Conservation (phyloP, 306 rosid genomes). For the cucumber (Cucumis sativus) region Cucumber_9930_V3 NC_026656.2:12515501-12516000, state of each 20-base stretch:
- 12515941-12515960: background rate
- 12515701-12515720: too few relatives aligned
- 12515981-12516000: background rate
- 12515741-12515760: too few relatives aligned
- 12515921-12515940: background rate
- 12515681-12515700: background rate
- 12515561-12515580: background rate
- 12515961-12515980: background rate
- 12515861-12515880: too few relatives aligned
- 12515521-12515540: background rate
- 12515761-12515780: too few relatives aligned
- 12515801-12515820: too few relatives aligned
- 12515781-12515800: too few relatives aligned
- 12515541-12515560: background rate
- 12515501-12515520: too few relatives aligned
- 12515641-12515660: too few relatives aligned
- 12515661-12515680: background rate
- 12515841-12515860: too few relatives aligned
- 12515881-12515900: too few relatives aligned
- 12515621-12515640: background rate
- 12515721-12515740: too few relatives aligned
- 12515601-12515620: background rate
- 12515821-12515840: too few relatives aligned
- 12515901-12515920: background rate
- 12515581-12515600: background rate